A percentile compares a stretch with the other conserved stretches of the same genome.
Conservation (phyloP, 495 filamentous ascomycete species). For the Neurospora sp. region DNA sequence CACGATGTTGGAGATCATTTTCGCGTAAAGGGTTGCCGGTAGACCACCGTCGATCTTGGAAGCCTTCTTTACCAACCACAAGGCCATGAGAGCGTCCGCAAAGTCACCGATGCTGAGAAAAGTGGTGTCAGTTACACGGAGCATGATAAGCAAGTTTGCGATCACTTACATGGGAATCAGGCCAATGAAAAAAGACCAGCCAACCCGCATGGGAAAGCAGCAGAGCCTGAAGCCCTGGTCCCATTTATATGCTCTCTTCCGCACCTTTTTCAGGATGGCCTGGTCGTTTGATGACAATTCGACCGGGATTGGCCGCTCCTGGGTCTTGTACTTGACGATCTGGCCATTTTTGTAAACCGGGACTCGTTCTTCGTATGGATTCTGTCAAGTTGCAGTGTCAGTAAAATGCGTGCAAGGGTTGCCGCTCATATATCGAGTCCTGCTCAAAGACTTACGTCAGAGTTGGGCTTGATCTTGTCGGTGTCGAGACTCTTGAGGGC, state of each 20-base stretch:
- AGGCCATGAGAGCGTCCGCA: conserved; percentile 55
- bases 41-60: conserved; percentile 62
- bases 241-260: conserved; percentile 67
- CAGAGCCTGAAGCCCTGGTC: conserved; percentile 66
- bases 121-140: background rate
- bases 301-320: conserved; percentile 56
- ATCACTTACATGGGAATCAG: conserved; percentile 62
- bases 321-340: conserved; percentile 49
- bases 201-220: conserved; percentile 65
- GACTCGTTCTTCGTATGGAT: conserved; percentile 67
- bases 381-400: conserved; percentile 24
- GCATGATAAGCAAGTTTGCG: background rate
- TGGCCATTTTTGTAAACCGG: conserved; percentile 53
- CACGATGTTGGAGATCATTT: conserved; percentile 69
- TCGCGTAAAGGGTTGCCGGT: conserved; percentile 38
- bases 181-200: conserved; percentile 74
- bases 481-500: conserved; percentile 54
- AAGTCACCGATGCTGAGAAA: conserved; percentile 59
- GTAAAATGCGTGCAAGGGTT: background rate
- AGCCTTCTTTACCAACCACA: conserved; percentile 60
- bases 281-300: conserved; percentile 72
- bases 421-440: background rate
- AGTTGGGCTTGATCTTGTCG: conserved; percentile 63
- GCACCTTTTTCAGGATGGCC: conserved; percentile 68
- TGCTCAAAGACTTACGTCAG: conserved; percentile 39